A percentile compares a stretch with the other conserved stretches of the same genome.
Evolutionary conservation across 2,329 filamentous ascomycete species (phyloP).

Genomic region (Metarhizium guizhouense): DNA sequence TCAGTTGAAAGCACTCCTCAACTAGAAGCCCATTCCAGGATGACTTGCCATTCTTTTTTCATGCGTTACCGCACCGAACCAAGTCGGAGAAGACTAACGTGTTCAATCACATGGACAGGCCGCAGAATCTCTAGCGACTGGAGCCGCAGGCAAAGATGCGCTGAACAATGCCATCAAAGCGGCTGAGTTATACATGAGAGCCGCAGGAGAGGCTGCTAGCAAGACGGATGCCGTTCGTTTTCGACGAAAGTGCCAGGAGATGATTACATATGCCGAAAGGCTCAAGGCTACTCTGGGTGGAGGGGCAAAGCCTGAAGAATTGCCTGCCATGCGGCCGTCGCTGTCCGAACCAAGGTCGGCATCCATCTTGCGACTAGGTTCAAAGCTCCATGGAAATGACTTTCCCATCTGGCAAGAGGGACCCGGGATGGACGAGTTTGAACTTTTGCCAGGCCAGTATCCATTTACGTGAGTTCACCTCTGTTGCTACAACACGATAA

Average conservation of each 20-base stretch:
- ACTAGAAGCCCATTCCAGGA: not conserved
- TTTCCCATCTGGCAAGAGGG: slow-evolving; percentile 78
- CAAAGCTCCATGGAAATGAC: slow-evolving; percentile 69
- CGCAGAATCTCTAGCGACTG: slow-evolving; percentile 27
- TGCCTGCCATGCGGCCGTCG: not conserved
- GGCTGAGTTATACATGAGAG: slow-evolving; percentile 74
- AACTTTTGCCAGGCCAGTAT: slow-evolving; percentile 34
- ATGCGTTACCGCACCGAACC: not conserved
- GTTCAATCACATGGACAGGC: slow-evolving; percentile 17
- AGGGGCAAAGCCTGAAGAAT: not conserved
- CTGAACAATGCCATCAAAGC: slow-evolving; percentile 67
- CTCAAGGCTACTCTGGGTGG: slow-evolving; percentile 47
- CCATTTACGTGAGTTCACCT: slow-evolving; percentile 53
- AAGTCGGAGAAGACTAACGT: not conserved
- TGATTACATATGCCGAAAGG: slow-evolving; percentile 64
- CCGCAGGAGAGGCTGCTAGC: slow-evolving; percentile 51
- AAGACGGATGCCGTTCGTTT: slow-evolving; percentile 58
- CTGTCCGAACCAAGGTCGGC: not conserved
- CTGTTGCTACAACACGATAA: not conserved
- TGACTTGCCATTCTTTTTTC: not conserved
- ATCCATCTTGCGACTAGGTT: slow-evolving; percentile 61
- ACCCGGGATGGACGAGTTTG: slow-evolving; percentile 55
- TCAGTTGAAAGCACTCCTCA: not conserved
- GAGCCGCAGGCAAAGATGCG: slow-evolving; percentile 42
- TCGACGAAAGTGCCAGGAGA: slow-evolving; percentile 56